Percentiles rank a stretch among this genome's conserved stretches.
Evolutionary conservation across 768 basidiomycete species (phyloP).

Genomic region (Naematelia encephala): DNA sequence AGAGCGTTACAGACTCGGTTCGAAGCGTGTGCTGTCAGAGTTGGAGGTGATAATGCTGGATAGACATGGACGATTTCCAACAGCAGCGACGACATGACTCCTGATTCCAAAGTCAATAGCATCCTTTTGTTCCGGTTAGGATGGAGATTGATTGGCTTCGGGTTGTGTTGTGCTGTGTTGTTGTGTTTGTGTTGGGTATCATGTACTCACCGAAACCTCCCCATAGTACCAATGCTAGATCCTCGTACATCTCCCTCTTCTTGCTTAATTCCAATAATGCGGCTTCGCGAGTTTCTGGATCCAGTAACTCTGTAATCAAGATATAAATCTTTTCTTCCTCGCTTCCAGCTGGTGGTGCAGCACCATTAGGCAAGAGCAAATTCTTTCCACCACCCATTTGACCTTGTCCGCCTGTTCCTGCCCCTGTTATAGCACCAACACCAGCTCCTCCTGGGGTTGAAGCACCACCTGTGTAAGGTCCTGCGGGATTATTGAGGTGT

Average conservation of each 20-base stretch:
- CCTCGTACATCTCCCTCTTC: conserved; percentile 98
- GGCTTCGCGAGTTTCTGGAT: conserved; percentile 68
- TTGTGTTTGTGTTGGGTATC: background rate
- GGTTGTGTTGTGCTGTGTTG: background rate
- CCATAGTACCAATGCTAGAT: conserved; percentile 95
- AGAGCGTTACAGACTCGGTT: conserved; percentile 99
- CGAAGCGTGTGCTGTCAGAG: conserved; percentile 93
- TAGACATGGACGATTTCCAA: conserved; percentile 99
- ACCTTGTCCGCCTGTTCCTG: background rate
- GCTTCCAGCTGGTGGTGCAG: conserved; percentile 35
- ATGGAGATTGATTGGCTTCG: background rate
- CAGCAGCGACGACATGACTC: conserved; percentile 94
- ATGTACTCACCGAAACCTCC: conserved; percentile 80
- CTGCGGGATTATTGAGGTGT: conserved; percentile 49
- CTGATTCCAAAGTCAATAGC: conserved; percentile 58
- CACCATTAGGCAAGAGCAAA: conserved; percentile 44
- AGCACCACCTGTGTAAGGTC: background rate
- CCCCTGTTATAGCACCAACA: conserved; percentile 10
- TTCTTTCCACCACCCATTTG: conserved; percentile 35
- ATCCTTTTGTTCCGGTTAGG: no score
- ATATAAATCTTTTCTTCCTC: conserved; percentile 83
- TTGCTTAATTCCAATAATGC: conserved; percentile 95
- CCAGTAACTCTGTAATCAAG: conserved; percentile 61
- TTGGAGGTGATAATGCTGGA: conserved; percentile 88
- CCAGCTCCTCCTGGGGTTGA: conserved; percentile 12